Percentiles rank a stretch among this genome's conserved stretches.
These are phyloP conservation scores for Blepharisma japonicum DNA, from an alignment of 73 alveolate genomes.

Conservation along the genomic window DNA sequence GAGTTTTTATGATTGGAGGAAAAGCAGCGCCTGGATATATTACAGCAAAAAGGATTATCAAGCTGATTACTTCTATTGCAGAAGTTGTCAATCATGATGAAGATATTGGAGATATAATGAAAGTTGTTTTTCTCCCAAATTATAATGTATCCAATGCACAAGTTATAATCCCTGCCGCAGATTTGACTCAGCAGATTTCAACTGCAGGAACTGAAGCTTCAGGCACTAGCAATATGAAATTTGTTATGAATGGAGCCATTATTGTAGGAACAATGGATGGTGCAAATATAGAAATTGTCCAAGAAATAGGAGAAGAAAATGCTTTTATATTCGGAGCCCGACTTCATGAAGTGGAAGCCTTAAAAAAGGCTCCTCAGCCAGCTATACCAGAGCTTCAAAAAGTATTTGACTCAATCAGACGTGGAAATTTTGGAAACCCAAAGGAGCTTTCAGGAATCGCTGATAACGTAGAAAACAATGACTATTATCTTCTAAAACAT, in stretches of 20 bases:
- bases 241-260: conserved; percentile 96
- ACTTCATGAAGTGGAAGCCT: conserved; percentile 54
- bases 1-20: conserved; percentile 94
- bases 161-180: conserved; percentile 98
- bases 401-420: not conserved
- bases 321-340: conserved; percentile 71
- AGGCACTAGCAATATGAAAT: conserved; percentile 76
- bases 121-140: conserved; percentile 88
- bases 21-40: conserved; percentile 99
- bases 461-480: conserved; percentile 26
- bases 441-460: not conserved
- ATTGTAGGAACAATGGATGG: conserved; percentile 99
- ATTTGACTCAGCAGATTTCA: conserved; percentile 93
- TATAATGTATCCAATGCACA: conserved; percentile 94
- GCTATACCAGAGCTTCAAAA: conserved; percentile 24
- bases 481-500: conserved; percentile 4
- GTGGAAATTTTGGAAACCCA: conserved; percentile 30
- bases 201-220: conserved; percentile 98
- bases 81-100: conserved; percentile 66
- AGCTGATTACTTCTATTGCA: conserved; percentile 89
- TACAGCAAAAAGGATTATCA: conserved; percentile 95
- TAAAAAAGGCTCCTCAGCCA: conserved; percentile 44
- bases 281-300: conserved; percentile 97
- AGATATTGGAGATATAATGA: conserved; percentile 61
- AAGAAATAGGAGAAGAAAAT: conserved; percentile 93